Evolutionary conservation across 2,329 filamentous ascomycete genomes (phyloP).

Genomic region (Xylariales sp.): DNA sequence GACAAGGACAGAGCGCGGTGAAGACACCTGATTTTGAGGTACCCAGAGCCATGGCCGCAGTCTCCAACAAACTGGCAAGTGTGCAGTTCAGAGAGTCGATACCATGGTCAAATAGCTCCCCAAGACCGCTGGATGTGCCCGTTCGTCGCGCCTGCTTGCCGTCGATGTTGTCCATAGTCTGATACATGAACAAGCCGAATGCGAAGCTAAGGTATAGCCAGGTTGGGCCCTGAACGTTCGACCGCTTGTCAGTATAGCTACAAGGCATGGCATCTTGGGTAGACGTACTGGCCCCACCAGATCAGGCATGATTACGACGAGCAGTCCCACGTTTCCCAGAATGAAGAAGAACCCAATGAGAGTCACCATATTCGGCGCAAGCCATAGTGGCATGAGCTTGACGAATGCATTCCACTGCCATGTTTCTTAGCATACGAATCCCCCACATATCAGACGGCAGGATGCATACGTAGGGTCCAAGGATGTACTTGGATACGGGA

Average conservation of each 20-base stretch:
- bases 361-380: slow-evolving; percentile 97
- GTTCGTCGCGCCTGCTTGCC: slow-evolving; percentile 95
- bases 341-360: slow-evolving; percentile 94
- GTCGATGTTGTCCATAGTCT: slow-evolving; percentile 98
- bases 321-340: slow-evolving; percentile 68
- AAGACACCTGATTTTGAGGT: slow-evolving; percentile 81
- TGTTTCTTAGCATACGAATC: slow-evolving; percentile 17
- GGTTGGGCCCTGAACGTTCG: slow-evolving; percentile 59
- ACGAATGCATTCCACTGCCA: slow-evolving; percentile 94
- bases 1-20: slow-evolving; percentile 82
- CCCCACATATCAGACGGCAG: too few species aligned
- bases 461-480: slow-evolving; percentile 83
- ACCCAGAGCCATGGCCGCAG: slow-evolving; percentile 87
- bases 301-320: slow-evolving; percentile 82
- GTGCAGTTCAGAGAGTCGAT: slow-evolving; percentile 99
- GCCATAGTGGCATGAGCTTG: slow-evolving; percentile 86
- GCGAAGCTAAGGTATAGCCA: slow-evolving; percentile 98
- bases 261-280: neutral
- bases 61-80: slow-evolving; percentile 83
- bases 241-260: slow-evolving; percentile 11
- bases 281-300: slow-evolving; percentile 75
- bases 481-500: slow-evolving; percentile 85
- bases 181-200: slow-evolving; percentile 95
- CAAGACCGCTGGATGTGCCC: slow-evolving; percentile 88
- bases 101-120: slow-evolving; percentile 96